phyloP scores from a whole-genome alignment of 768 basidiomycete species.

The Pholiota molesta region DNA sequence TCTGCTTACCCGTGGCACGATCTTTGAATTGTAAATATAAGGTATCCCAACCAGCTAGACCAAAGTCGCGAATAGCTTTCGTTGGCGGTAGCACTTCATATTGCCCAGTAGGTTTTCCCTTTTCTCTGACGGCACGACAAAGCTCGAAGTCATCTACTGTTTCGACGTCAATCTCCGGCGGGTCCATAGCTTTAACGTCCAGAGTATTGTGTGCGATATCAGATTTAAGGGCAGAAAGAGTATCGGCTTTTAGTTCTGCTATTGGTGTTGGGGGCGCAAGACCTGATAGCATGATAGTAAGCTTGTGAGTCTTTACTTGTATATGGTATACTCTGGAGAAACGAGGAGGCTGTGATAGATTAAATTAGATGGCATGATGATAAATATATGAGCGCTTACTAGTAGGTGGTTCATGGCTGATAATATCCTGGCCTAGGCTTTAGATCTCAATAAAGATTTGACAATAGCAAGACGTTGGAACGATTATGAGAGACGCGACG shows the following conservation, averaged over 20 bases:
- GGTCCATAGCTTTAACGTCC: slow-evolving; percentile 27
- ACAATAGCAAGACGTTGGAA: background rate
- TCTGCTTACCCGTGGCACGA: slow-evolving; percentile 54
- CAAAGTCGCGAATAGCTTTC: slow-evolving; percentile 48
- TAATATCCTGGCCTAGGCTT: no score
- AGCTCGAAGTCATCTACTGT: slow-evolving; percentile 61
- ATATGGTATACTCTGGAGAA: slow-evolving; percentile 65
- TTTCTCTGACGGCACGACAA: slow-evolving; percentile 54
- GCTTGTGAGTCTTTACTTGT: slow-evolving; percentile 73
- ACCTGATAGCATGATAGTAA: slow-evolving; percentile 62
- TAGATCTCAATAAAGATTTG: no score
- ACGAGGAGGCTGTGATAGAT: slow-evolving; percentile 47
- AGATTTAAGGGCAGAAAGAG: slow-evolving; percentile 60
- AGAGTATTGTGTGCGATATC: slow-evolving; percentile 41
- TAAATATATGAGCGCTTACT: background rate
- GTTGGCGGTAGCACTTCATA: slow-evolving; percentile 56
- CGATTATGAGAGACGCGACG: no score
- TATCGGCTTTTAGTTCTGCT: slow-evolving; percentile 62
- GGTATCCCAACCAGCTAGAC: slow-evolving; percentile 65
- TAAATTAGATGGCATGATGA: background rate
- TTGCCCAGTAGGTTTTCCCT: slow-evolving; percentile 49
- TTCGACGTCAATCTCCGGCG: slow-evolving; percentile 25
- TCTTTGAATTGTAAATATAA: slow-evolving; percentile 72
- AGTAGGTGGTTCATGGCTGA: slow-evolving; percentile 1
- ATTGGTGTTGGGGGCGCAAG: slow-evolving; percentile 55